A percentile compares a stretch with the other conserved stretches of the same genome.
phyloP scores from a whole-genome alignment of 192 early-diverging fungal genomes.

The Coemansia sp. region DNA sequence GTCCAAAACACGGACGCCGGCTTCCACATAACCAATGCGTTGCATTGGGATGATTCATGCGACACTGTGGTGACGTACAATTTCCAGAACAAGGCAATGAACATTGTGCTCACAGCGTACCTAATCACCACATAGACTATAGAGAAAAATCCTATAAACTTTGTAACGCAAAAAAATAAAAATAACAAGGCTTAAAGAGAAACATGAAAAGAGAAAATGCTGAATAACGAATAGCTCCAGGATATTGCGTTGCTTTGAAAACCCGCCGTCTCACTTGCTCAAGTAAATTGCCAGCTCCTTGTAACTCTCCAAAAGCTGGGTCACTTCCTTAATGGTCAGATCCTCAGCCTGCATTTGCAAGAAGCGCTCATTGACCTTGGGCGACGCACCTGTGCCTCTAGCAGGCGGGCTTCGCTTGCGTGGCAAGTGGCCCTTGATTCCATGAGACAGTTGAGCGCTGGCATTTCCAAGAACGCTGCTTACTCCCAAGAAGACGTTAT shows the following conservation, averaged over 20 bases:
- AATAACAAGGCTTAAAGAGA: no score
- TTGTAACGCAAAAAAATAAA: neutral
- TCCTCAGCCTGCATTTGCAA: conserved; percentile 10
- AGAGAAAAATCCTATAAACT: neutral
- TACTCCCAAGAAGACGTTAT: conserved; percentile 24
- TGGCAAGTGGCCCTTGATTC: conserved; percentile 42
- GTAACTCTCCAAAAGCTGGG: conserved; percentile 39
- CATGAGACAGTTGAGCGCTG: conserved; percentile 45
- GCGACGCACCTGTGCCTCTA: neutral
- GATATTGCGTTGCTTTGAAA: neutral
- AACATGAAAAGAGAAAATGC: neutral
- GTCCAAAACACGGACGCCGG: conserved; percentile 43
- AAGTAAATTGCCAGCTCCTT: conserved; percentile 38
- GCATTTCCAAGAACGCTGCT: conserved; percentile 22
- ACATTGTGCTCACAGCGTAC: conserved; percentile 34
- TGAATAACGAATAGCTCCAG: neutral
- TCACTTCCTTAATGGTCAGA: conserved; percentile 40
- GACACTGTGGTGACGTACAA: conserved; percentile 32
- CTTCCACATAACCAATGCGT: conserved; percentile 33
- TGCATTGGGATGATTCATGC: conserved; percentile 30
- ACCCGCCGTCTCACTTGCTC: conserved; percentile 9
- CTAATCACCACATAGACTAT: conserved; percentile 12
- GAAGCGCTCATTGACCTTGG: conserved; percentile 17
- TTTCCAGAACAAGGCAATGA: conserved; percentile 33
- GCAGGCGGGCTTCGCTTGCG: neutral